Evolutionary conservation across 208 protist species (phyloP).

Genomic region (Acanthamoeba castellanii): DNA sequence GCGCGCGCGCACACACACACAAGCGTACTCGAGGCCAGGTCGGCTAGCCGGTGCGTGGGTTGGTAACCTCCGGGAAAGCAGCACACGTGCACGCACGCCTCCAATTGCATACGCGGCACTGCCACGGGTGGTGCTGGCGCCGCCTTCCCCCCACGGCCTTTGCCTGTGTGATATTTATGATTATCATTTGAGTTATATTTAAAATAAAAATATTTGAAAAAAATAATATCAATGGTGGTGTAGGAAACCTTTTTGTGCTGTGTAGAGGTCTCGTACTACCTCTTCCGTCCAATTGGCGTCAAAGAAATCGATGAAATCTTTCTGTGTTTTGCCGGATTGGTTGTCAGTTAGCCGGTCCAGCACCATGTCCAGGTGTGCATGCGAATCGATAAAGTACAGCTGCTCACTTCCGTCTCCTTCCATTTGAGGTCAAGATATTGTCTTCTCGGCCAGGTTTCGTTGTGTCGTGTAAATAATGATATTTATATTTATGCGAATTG

Average conservation of each 20-base stretch:
- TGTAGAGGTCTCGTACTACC: neutral
- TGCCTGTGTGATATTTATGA: too few relatives aligned
- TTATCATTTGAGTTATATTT: too few relatives aligned
- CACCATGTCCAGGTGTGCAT: conserved; percentile 31
- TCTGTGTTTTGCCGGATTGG: neutral
- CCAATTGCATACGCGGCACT: neutral
- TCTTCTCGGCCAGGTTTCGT: too few relatives aligned
- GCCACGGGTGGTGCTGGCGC: neutral
- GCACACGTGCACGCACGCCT: conserved; percentile 5
- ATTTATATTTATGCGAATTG: too few relatives aligned
- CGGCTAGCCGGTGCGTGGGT: neutral
- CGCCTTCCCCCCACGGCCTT: too few relatives aligned
- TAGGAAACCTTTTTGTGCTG: neutral
- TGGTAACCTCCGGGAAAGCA: neutral
- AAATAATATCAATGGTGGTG: neutral
- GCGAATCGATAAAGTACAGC: conserved; percentile 27
- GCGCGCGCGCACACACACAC: too few relatives aligned
- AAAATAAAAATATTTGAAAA: neutral
- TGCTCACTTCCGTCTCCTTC: neutral
- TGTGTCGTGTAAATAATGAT: too few relatives aligned
- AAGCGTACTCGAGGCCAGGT: neutral
- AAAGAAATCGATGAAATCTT: neutral
- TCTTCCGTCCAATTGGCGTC: neutral
- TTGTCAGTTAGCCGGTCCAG: neutral
- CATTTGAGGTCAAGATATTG: too few relatives aligned